A percentile compares a stretch with the other conserved stretches of the same genome.
Evolutionary conservation across 768 basidiomycete species (phyloP).

Genomic region (Filobasidium wieringae): DNA sequence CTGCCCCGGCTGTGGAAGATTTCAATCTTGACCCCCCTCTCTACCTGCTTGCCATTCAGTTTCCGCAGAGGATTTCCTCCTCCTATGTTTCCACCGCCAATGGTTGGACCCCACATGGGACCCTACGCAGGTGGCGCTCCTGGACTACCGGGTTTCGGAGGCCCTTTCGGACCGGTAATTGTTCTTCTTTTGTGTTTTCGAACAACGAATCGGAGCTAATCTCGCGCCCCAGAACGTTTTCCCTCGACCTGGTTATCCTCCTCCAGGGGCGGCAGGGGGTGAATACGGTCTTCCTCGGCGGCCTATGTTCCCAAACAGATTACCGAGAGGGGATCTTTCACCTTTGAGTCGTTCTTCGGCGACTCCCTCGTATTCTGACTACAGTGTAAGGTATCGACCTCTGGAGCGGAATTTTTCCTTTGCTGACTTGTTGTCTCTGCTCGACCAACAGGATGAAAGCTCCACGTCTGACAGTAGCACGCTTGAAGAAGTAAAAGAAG

Average conservation of each 20-base stretch:
- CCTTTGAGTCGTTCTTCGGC: not conserved
- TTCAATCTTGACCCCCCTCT: constrained; percentile 11
- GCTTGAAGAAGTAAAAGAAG: constrained; percentile 5
- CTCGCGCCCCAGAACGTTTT: constrained; percentile 26
- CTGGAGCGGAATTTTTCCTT: not conserved
- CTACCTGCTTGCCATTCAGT: not conserved
- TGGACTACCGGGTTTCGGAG: constrained; percentile 34
- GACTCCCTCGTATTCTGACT: not conserved
- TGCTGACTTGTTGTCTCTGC: not conserved
- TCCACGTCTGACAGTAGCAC: not conserved
- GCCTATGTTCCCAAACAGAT: constrained; percentile 7
- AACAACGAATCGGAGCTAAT: not conserved
- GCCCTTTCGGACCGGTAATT: constrained; percentile 34
- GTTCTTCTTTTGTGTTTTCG: not conserved
- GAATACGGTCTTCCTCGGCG: constrained; percentile 34
- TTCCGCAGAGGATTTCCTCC: constrained; percentile 12
- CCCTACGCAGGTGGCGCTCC: constrained; percentile 36
- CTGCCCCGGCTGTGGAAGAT: not conserved
- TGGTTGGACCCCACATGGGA: constrained; percentile 28
- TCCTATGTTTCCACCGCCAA: constrained; percentile 11
- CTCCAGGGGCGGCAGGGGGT: constrained; percentile 32
- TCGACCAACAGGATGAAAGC: not conserved
- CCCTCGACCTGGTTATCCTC: constrained; percentile 35
- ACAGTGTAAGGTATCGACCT: not conserved
- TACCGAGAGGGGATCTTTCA: constrained; percentile 7